phyloP scores from a whole-genome alignment of 2,329 filamentous ascomycete genomes.

The Rutstroemia sp. region DNA sequence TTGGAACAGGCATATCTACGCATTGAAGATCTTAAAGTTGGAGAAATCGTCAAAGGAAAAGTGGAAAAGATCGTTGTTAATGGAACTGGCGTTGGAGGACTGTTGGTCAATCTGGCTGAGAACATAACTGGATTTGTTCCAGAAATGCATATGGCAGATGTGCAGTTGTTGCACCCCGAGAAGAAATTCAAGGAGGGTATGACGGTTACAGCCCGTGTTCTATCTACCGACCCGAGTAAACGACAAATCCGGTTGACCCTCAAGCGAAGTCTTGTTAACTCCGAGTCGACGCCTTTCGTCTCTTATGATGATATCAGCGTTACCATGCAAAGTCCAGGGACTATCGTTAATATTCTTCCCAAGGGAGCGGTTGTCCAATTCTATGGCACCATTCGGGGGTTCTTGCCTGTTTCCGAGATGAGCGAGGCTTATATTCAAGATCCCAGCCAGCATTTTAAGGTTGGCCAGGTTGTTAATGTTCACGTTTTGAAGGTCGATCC shows the following conservation, averaged over 20 bases:
- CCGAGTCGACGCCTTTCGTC: constrained; percentile 71
- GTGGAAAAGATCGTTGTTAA: constrained; percentile 80
- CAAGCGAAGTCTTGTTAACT: constrained; percentile 92
- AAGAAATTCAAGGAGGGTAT: constrained; percentile 90
- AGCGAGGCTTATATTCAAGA: constrained; percentile 93
- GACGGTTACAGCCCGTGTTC: constrained; percentile 74
- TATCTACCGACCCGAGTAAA: constrained; percentile 70
- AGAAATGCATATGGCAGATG: constrained; percentile 81
- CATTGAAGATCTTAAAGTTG: constrained; percentile 82
- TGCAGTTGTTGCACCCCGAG: constrained; percentile 83
- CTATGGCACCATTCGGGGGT: constrained; percentile 76
- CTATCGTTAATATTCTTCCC: constrained; percentile 71
- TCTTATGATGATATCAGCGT: constrained; percentile 66
- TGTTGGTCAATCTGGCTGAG: constrained; percentile 78
- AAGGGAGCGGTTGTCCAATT: constrained; percentile 88
- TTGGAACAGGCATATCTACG: constrained; percentile 84
- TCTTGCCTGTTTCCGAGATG: constrained; percentile 93
- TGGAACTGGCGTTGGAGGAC: constrained; percentile 67
- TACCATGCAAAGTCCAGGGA: constrained; percentile 76
- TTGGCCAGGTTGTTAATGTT: constrained; percentile 86
- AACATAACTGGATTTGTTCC: constrained; percentile 85
- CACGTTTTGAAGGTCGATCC: constrained; percentile 77
- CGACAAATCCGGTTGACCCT: constrained; percentile 79
- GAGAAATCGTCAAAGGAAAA: constrained; percentile 71
- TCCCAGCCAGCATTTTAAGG: constrained; percentile 79